A percentile compares a stretch with the other conserved stretches of the same genome.
These are phyloP conservation scores for Lactarius hengduanensis DNA, from an alignment of 768 basidiomycete genomes.

Conservation along the genomic window DNA sequence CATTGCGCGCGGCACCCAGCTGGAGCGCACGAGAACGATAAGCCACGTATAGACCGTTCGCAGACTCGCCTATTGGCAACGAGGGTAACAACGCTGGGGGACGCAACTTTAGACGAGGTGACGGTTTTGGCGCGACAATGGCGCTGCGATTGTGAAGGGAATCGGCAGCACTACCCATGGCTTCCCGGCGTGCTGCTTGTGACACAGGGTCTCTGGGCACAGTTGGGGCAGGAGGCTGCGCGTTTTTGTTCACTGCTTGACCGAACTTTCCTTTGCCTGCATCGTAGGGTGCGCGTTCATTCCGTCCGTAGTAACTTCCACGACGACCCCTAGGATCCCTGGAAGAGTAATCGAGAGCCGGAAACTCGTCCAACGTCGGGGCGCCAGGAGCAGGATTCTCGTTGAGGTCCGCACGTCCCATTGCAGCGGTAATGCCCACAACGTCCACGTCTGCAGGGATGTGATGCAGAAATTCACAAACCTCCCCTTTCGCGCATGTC, in stretches of 20 bases:
- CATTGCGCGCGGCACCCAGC: conserved; percentile 90
- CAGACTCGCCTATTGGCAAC: conserved; percentile 75
- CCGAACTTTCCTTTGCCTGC: conserved; percentile 88
- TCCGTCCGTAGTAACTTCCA: conserved; percentile 40
- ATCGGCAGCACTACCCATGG: conserved; percentile 59
- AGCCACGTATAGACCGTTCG: conserved; percentile 82
- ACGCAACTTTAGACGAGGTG: conserved; percentile 81
- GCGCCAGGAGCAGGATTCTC: conserved; percentile 38
- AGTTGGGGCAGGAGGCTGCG: conserved; percentile 36
- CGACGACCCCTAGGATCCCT: conserved; percentile 43
- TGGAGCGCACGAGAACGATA: conserved; percentile 88
- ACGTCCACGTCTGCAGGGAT: conserved; percentile 85
- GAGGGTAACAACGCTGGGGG: conserved; percentile 85
- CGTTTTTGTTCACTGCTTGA: conserved; percentile 78
- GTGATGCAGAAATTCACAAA: conserved; percentile 95
- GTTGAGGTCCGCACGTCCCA: conserved; percentile 62
- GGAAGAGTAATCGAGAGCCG: conserved; percentile 47
- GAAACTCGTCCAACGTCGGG: conserved; percentile 67
- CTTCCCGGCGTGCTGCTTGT: conserved; percentile 53
- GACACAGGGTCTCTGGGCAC: conserved; percentile 37
- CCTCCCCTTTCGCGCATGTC: conserved; percentile 94
- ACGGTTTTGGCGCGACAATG: conserved; percentile 76
- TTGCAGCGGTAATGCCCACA: conserved; percentile 60
- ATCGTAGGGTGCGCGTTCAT: conserved; percentile 56
- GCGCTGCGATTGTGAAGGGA: conserved; percentile 63